Conservation (phyloP, 441 rosid species). For the Macaranga tanarius region DNA sequence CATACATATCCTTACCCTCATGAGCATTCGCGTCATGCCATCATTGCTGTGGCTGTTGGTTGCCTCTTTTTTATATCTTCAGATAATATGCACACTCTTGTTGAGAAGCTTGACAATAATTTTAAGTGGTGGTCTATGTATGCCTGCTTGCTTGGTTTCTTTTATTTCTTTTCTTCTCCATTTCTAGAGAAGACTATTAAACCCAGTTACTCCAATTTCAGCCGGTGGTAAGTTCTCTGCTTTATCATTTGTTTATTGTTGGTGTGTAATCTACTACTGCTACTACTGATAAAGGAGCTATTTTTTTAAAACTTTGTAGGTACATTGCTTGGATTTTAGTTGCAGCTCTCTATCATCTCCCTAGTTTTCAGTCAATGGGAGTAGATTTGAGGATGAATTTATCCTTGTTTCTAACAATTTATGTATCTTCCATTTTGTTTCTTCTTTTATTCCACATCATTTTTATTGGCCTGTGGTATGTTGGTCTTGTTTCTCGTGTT, state of each 20-base stretch:
- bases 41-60: slow-evolving; percentile 89
- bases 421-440: slow-evolving; percentile 80
- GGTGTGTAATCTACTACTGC: background rate
- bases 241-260: background rate
- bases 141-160: slow-evolving; percentile 94
- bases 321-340: slow-evolving; percentile 97
- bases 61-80: slow-evolving; percentile 95
- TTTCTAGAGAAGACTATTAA: slow-evolving; percentile 88
- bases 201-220: slow-evolving; percentile 94
- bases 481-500: slow-evolving; percentile 95
- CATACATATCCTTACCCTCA: slow-evolving; percentile 94
- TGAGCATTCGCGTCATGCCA: slow-evolving; percentile 96
- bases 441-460: slow-evolving; percentile 91
- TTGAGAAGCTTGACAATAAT: slow-evolving; percentile 82
- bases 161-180: slow-evolving; percentile 98
- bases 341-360: slow-evolving; percentile 98
- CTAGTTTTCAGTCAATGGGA: slow-evolving; percentile 99
- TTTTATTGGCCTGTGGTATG: slow-evolving; percentile 85
- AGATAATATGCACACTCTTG: slow-evolving; percentile 90
- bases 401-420: slow-evolving; percentile 88
- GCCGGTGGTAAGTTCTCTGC: slow-evolving; percentile 71
- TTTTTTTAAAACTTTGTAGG: slow-evolving; percentile 45
- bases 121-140: slow-evolving; percentile 99
- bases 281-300: background rate
- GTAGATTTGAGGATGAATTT: slow-evolving; percentile 98